These are phyloP conservation scores for Sphagnum fallax DNA, from an alignment of 228 moss, liverwort and hornwort genomes.

Conservation along the genomic window DNA sequence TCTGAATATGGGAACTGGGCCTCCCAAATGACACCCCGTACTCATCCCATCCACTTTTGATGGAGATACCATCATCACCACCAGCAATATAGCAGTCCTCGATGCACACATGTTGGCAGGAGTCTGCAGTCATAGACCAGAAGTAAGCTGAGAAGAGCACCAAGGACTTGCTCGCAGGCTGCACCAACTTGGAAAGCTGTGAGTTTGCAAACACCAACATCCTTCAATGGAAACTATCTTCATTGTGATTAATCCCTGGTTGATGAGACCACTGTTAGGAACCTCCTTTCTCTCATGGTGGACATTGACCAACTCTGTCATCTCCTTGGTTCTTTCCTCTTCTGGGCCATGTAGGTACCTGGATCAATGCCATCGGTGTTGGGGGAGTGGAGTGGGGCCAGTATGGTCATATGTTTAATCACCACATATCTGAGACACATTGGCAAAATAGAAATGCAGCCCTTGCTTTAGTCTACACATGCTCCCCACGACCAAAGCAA, in stretches of 20 bases:
- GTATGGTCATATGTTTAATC: constrained; percentile 71
- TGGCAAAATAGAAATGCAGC: no score
- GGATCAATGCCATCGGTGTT: constrained; percentile 97
- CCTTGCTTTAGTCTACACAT: neutral
- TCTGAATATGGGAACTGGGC: constrained; percentile 65
- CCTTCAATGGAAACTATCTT: neutral
- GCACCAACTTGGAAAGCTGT: neutral
- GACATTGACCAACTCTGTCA: neutral
- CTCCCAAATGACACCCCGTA: constrained; percentile 70
- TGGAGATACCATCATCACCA: constrained; percentile 88
- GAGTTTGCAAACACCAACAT: neutral
- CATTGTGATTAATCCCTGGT: neutral
- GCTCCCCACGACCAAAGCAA: neutral
- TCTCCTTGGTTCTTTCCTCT: neutral
- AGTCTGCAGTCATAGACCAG: constrained; percentile 34
- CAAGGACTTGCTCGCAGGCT: neutral
- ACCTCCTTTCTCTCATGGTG: neutral
- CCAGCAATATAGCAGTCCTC: constrained; percentile 86
- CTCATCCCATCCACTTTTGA: constrained; percentile 98
- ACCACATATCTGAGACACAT: constrained; percentile 59
- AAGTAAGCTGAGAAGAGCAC: neutral
- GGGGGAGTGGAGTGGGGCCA: constrained; percentile 76
- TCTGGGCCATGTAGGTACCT: constrained; percentile 32
- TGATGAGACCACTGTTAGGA: neutral
- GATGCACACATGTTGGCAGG: constrained; percentile 77